phyloP scores from a whole-genome alignment of 1,284 basidiomycete genomes.

The Agaricales sp. region DNA sequence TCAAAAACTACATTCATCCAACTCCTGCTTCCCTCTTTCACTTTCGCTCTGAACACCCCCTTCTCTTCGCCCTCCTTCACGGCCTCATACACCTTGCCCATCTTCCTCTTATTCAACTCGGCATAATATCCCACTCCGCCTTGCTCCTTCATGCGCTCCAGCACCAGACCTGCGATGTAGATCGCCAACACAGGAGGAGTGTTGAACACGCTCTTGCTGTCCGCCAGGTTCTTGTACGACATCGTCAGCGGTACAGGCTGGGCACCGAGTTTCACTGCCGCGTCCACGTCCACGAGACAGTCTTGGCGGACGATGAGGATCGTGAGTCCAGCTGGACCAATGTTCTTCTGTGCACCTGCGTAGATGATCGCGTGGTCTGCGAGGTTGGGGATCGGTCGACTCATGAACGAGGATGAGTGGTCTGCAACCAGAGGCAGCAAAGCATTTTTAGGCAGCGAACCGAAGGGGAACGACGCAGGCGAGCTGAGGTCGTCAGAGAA shows the following conservation, averaged over 20 bases:
- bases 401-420: slow-evolving; percentile 96
- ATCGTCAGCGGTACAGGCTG: slow-evolving; percentile 72
- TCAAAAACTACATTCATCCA: slow-evolving; percentile 94
- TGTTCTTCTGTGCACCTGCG: slow-evolving; percentile 99
- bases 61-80: slow-evolving; percentile 62
- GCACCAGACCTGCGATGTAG: slow-evolving; percentile 85
- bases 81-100: slow-evolving; percentile 62
- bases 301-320: slow-evolving; percentile 91
- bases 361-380: slow-evolving; percentile 90
- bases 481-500: slow-evolving; percentile 52
- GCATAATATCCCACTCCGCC: slow-evolving; percentile 72
- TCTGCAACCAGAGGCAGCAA: slow-evolving; percentile 87
- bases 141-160: slow-evolving; percentile 56
- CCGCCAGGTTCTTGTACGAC: slow-evolving; percentile 80
- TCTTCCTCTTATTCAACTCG: slow-evolving; percentile 61
- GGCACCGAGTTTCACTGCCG: slow-evolving; percentile 66
- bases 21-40: slow-evolving; percentile 65
- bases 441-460: slow-evolving; percentile 50
- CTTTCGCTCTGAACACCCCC: slow-evolving; percentile 61
- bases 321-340: slow-evolving; percentile 91
- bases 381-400: slow-evolving; percentile 83
- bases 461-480: slow-evolving; percentile 77
- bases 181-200: slow-evolving; percentile 92
- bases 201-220: slow-evolving; percentile 84
- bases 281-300: slow-evolving; percentile 81